Evolutionary conservation across 2,329 filamentous ascomycete genomes (phyloP), one percentile per base, ranked within the genome.

Genomic region (Ophiostoma angusticollis): DNA sequence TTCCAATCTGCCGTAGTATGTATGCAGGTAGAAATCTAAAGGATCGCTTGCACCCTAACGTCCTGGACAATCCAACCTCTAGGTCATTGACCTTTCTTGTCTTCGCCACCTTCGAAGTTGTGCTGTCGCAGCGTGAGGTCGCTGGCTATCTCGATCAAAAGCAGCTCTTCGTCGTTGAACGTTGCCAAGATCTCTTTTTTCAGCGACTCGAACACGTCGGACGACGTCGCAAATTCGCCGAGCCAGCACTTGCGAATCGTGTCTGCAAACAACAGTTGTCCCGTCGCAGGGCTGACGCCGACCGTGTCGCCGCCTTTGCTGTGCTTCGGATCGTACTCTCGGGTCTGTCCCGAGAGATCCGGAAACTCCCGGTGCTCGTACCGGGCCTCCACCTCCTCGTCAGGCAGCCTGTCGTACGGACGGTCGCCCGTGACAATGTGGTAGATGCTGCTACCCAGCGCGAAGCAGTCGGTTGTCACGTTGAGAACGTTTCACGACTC

Each of bases 371-470:
- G 14, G 9, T 17, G 9, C 18, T 4, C 12, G 16, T 29, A 41
- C 9, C 17, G 29, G 6, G 34, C 30, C 3, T 32, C 21, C 6
- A 41, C 29, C 17, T 37, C 34, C 11, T 34, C 19, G n/a, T 35
- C 21, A 6, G 4, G 13, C 32, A 33, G 17, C 9, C 9, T 23
- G 25, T 31, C 22, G 18, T 29, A 34, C 23, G 39, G 39, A 22
- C 13, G 34, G 12, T 9, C 13, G 6, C 39, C 22, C 18, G 33
- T 35, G 12, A 33, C 34, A 14, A 41, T 41, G 8, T 37, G 28
- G 28, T 27, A 41, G 28, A 41, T 17, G 29, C 34, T 41, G 29
- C 17, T 32, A 3, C 33, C 34, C 3, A 41, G 28, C 6, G 39
- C 39, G 18, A 41, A 41, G 13, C 22, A 9, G 11, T 41, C 39